phyloP scores from a whole-genome alignment of 306 rosid species.

The Lablab purpureus region DNA sequence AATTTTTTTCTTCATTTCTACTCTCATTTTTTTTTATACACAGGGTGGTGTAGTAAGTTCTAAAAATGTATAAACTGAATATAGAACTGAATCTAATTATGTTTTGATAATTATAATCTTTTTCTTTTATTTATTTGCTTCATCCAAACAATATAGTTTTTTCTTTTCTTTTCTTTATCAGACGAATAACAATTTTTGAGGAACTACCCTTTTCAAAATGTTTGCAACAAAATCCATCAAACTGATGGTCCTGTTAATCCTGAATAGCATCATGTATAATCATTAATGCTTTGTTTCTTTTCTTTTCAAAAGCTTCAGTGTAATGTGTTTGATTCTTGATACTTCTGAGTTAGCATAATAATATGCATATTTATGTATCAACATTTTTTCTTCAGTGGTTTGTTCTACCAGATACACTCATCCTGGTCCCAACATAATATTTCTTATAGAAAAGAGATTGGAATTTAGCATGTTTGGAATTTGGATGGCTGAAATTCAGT shows the following conservation, averaged over 20 bases:
- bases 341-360: neutral
- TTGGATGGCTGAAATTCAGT: slow-evolving; percentile 21
- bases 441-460: neutral
- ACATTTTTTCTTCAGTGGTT: neutral
- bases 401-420: neutral
- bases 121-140: too few species aligned
- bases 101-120: too few species aligned
- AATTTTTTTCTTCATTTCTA: too few species aligned
- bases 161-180: too few species aligned
- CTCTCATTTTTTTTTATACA: too few species aligned
- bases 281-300: neutral
- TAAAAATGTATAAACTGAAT: too few species aligned
- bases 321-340: neutral
- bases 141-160: too few species aligned
- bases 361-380: neutral
- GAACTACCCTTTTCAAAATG: neutral
- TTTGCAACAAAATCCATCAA: neutral
- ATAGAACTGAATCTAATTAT: too few species aligned
- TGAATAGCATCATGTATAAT: neutral
- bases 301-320: neutral
- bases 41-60: too few species aligned
- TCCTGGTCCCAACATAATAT: slow-evolving; percentile 11
- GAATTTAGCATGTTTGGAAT: neutral
- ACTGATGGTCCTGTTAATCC: neutral
- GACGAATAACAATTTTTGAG: too few species aligned